phyloP scores from a whole-genome alignment of 2,329 filamentous ascomycete species.

The Aciculosporium take region DNA sequence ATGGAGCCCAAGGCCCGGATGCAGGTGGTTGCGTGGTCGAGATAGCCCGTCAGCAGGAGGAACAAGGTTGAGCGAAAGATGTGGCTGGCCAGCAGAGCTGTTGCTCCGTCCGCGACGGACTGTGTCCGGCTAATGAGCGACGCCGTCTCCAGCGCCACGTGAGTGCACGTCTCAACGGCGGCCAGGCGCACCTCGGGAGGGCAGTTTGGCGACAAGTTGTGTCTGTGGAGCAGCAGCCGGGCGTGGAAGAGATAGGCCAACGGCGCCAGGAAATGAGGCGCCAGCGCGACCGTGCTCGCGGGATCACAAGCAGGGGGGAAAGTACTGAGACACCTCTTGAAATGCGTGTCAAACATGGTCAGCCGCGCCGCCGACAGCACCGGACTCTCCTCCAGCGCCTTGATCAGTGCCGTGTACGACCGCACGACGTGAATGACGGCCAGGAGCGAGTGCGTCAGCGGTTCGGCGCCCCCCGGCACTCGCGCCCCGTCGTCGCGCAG shows the following conservation, averaged over 20 bases:
- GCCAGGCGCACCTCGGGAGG: slow-evolving; percentile 48
- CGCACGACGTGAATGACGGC: slow-evolving; percentile 72
- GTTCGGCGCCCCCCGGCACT: slow-evolving; percentile 35
- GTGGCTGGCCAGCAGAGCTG: slow-evolving; percentile 64
- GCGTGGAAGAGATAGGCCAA: slow-evolving; percentile 68
- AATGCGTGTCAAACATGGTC: slow-evolving; percentile 68
- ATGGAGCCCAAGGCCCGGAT: slow-evolving; percentile 58
- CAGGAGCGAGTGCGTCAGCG: slow-evolving; percentile 56
- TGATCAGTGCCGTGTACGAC: slow-evolving; percentile 58
- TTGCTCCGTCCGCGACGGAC: slow-evolving; percentile 51
- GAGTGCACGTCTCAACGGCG: slow-evolving; percentile 65
- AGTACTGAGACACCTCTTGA: slow-evolving; percentile 56
- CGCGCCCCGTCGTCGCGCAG: slow-evolving; percentile 45
- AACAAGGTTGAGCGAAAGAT: slow-evolving; percentile 79
- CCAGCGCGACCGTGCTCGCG: slow-evolving; percentile 49
- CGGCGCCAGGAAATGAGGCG: slow-evolving; percentile 60
- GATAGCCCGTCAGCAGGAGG: slow-evolving; percentile 59
- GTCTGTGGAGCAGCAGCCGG: slow-evolving; percentile 73
- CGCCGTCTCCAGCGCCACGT: slow-evolving; percentile 64
- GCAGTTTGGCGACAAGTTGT: slow-evolving; percentile 68
- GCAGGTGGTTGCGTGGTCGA: slow-evolving; percentile 57
- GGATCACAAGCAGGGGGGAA: slow-evolving; percentile 66
- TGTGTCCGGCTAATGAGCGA: slow-evolving; percentile 55
- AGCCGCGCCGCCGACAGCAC: slow-evolving; percentile 53
- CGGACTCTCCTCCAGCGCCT: slow-evolving; percentile 52